Percentiles rank a stretch among this genome's conserved stretches.
Evolutionary conservation across 1,139 yeast genomes (phyloP).

Genomic region (Scheffersomyces cryptocercus): DNA sequence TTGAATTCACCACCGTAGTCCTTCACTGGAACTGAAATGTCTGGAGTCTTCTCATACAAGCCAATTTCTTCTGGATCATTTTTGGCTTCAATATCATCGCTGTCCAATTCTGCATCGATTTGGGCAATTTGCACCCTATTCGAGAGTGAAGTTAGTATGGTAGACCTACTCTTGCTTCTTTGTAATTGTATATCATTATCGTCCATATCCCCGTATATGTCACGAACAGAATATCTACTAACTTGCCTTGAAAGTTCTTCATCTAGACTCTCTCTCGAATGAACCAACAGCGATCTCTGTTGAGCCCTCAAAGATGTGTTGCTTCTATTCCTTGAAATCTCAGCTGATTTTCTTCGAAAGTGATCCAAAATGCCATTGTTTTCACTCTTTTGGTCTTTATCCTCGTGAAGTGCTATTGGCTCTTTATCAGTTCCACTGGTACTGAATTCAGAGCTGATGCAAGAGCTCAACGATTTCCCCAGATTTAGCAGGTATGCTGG

Average conservation of each 20-base stretch:
- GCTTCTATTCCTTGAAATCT: too few species aligned
- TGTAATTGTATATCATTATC: conserved; percentile 31
- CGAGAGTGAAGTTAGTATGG: conserved; percentile 39
- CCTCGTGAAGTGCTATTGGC: too few species aligned
- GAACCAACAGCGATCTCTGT: too few species aligned
- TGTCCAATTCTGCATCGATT: conserved; percentile 9
- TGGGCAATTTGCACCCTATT: conserved; percentile 19
- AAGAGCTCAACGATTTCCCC: too few species aligned
- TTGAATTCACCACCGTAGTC: conserved; percentile 52
- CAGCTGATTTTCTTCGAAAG: too few species aligned
- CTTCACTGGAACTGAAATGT: conserved; percentile 40
- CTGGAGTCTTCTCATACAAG: conserved; percentile 29
- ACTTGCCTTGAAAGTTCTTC: neutral
- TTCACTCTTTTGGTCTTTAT: too few species aligned
- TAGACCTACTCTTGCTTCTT: conserved; percentile 38
- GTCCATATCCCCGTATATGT: conserved; percentile 21
- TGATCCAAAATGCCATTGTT: too few species aligned
- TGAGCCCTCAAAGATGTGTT: too few species aligned
- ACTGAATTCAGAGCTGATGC: too few species aligned
- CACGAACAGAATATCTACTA: conserved; percentile 13
- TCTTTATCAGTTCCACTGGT: too few species aligned
- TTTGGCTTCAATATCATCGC: conserved; percentile 9
- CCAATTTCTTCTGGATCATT: conserved; percentile 4
- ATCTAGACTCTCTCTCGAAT: too few species aligned
- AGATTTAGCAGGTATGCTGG: too few species aligned